phyloP scores from a whole-genome alignment of 176 grass and related monocot genomes.

The Poa pratensis region DNA sequence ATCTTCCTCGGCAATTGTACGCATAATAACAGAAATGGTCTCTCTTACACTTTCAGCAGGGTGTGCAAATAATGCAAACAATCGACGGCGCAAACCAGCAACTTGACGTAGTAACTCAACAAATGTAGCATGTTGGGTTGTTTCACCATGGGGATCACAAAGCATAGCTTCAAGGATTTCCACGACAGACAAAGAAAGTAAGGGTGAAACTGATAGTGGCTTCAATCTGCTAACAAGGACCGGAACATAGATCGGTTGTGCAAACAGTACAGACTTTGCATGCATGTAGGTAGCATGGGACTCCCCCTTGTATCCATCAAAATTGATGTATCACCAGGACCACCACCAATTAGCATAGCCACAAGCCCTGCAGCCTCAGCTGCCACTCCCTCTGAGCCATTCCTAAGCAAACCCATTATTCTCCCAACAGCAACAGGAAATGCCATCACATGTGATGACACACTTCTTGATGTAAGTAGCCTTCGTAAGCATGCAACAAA shows the following conservation, averaged over 20 bases:
- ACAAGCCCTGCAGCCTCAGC: slow-evolving; percentile 95
- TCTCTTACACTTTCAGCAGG: slow-evolving; percentile 96
- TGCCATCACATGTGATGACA: slow-evolving; percentile 90
- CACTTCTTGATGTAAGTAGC: slow-evolving; percentile 85
- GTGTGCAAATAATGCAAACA: slow-evolving; percentile 98
- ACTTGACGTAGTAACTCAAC: slow-evolving; percentile 96
- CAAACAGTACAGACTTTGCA: slow-evolving; percentile 92
- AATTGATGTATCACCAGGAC: slow-evolving; percentile 77
- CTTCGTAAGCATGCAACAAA: slow-evolving; percentile 94
- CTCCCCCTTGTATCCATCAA: slow-evolving; percentile 92
- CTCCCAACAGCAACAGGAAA: slow-evolving; percentile 89
- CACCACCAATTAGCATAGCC: slow-evolving; percentile 97
- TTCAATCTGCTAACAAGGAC: slow-evolving; percentile 90
- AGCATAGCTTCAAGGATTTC: slow-evolving; percentile 99
- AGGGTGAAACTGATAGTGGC: slow-evolving; percentile 86
- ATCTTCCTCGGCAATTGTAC: slow-evolving; percentile 98
- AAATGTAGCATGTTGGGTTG: slow-evolving; percentile 98
- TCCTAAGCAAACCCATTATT: slow-evolving; percentile 98
- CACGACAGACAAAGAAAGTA: slow-evolving; percentile 82
- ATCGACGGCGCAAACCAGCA: slow-evolving; percentile 86
- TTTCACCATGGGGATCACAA: slow-evolving; percentile 98
- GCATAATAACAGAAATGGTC: slow-evolving; percentile 97
- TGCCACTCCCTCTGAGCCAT: slow-evolving; percentile 97
- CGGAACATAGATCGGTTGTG: slow-evolving; percentile 69
- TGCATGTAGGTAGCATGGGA: slow-evolving; percentile 97